Percentiles rank a stretch among this genome's conserved stretches.
Evolutionary conservation across 2,329 filamentous ascomycete genomes (phyloP).

Genomic region (Botrytis cinerea): DNA sequence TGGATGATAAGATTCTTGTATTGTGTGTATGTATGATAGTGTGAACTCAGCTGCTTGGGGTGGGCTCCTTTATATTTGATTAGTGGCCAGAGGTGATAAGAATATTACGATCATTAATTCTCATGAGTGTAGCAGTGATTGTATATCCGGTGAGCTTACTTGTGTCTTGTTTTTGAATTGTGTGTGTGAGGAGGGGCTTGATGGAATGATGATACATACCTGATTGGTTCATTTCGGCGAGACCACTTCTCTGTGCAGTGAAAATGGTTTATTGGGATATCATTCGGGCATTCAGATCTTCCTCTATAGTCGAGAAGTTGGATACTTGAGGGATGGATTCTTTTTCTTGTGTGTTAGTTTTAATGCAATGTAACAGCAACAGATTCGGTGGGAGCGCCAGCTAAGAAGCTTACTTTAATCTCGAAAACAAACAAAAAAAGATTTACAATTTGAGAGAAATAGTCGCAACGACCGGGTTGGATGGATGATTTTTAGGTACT

Average conservation of each 20-base stretch:
- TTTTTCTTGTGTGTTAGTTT: background rate
- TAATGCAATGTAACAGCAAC: too few relatives aligned
- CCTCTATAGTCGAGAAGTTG: background rate
- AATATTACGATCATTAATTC: background rate
- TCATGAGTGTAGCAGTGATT: background rate
- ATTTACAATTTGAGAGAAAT: background rate
- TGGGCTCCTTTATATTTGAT: constrained; percentile 6
- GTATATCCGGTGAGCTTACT: background rate
- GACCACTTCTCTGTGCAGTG: background rate
- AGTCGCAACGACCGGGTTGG: rapidly evolving
- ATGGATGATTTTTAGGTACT: background rate
- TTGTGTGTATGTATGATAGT: constrained; percentile 7
- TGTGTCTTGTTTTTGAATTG: background rate
- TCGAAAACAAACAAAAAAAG: too few relatives aligned
- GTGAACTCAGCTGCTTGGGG: background rate
- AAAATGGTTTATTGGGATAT: background rate
- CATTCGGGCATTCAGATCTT: background rate
- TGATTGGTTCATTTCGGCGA: background rate
- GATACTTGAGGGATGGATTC: background rate
- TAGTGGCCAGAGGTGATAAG: too few relatives aligned
- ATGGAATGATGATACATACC: background rate
- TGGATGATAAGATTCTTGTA: background rate
- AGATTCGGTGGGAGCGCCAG: background rate
- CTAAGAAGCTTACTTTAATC: background rate
- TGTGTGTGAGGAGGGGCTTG: background rate